phyloP scores from a whole-genome alignment of 495 filamentous ascomycete species.

The Neurospora terricola region DNA sequence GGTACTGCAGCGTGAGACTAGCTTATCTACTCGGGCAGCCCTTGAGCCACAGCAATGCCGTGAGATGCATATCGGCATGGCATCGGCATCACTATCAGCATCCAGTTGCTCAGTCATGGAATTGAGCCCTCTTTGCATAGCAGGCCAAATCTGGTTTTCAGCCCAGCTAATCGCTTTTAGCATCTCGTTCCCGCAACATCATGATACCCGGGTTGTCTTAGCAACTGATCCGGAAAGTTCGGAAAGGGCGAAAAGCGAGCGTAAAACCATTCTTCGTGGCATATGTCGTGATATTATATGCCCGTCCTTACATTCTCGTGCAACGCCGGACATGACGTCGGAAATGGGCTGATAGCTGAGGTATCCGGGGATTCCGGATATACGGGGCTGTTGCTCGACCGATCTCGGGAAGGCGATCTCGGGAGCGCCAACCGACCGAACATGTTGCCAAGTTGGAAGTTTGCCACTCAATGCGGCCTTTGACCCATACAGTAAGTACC shows the following conservation, averaged over 20 bases:
- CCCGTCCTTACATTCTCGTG: background rate
- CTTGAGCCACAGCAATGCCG: background rate
- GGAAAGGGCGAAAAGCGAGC: background rate
- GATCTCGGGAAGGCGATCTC: background rate
- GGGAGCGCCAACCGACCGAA: background rate
- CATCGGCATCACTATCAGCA: background rate
- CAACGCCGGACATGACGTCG: background rate
- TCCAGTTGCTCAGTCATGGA: background rate
- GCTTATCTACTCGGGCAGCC: background rate
- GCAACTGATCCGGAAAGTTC: background rate
- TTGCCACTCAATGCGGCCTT: background rate
- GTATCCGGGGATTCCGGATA: background rate
- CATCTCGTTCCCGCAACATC: background rate
- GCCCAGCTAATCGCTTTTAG: background rate
- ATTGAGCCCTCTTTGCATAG: background rate
- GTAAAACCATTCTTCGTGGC: background rate
- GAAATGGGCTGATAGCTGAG: background rate
- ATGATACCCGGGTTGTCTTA: background rate
- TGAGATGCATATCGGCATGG: background rate
- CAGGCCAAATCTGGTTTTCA: background rate
- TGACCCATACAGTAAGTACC: background rate
- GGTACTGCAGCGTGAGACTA: background rate
- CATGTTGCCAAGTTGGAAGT: background rate
- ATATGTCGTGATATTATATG: background rate
- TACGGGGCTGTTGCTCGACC: background rate